phyloP scores from a whole-genome alignment of 176 grass and related monocot species.

The Triticum turgidum region DNA sequence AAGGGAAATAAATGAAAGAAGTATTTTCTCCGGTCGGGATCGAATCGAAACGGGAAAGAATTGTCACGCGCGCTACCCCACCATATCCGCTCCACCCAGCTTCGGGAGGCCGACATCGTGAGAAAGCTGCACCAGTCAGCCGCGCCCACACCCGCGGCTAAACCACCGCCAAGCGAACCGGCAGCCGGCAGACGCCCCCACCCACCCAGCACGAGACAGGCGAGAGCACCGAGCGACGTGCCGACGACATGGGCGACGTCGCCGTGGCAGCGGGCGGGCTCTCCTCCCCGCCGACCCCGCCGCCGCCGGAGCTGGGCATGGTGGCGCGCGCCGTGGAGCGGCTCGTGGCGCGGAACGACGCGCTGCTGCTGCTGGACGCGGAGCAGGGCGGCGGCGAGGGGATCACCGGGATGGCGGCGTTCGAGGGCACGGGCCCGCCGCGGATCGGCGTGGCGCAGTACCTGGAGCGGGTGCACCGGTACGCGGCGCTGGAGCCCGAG shows the following conservation, averaged over 20 bases:
- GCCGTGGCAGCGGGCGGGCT: neutral
- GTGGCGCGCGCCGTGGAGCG: conserved; percentile 57
- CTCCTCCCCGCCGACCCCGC: neutral
- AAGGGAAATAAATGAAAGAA: neutral
- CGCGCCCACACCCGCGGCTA: neutral
- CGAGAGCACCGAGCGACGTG: too few species aligned
- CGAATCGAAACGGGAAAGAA: neutral
- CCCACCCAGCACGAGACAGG: neutral
- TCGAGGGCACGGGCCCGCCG: conserved; percentile 51
- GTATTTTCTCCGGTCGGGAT: neutral
- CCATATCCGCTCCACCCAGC: neutral
- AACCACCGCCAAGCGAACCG: conserved; percentile 11
- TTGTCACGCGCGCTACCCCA: neutral
- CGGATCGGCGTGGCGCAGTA: conserved; percentile 74
- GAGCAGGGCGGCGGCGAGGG: neutral
- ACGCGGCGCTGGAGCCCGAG: conserved; percentile 54
- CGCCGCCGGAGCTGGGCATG: conserved; percentile 47
- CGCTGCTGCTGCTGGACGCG: neutral
- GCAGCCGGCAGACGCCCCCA: neutral
- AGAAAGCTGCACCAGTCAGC: conserved; percentile 36
- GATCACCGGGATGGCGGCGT: conserved; percentile 41
- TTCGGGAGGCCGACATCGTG: neutral
- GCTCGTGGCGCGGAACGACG: conserved; percentile 81
- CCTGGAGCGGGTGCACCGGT: conserved; percentile 80
- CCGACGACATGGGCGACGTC: neutral